Base-by-base conservation (phyloP, 2,329 filamentous ascomycete species). In the Trichoderma sp. region DNA sequence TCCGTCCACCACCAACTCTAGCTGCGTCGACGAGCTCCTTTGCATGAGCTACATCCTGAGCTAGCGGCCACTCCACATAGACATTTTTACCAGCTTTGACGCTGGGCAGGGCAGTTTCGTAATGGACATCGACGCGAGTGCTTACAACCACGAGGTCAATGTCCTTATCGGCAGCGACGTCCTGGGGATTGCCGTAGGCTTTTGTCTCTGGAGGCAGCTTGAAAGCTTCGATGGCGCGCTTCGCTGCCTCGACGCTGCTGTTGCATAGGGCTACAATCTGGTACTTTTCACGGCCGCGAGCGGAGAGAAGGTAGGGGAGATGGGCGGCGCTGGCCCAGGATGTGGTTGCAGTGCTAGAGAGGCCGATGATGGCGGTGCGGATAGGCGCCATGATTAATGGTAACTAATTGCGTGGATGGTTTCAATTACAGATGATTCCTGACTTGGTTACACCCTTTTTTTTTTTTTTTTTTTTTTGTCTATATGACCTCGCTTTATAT, bases 51-150 rank as follows among this genome's bases (percentile, higher is more conserved):
- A 76, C 73, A 64, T 83, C 80, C 15, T 82, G 75, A 0, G 83
- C 84, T 0, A 89, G 77, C 6, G 86, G 87, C 84, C 87, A 89
- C 76, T 89, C 87, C 0, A 87, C 80, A 67, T 79, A 89, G 0
- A 85, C 79, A 0, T 76, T 72, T 73, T 88, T 88, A 0, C 86
- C 86, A 0, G 84, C 83, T 15, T 77, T 76, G 1, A 88, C 70
- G 17, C 81, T 83, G 0, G 86, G 83, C 12, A 79, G 76, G 0
- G 81, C 77, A 2, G 80, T 81, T 2, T 75, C 67, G 53, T 81
- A 78, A 69, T 89, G 87, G 1, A 80, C 79, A 67, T 88, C 85
- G 0, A 87, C 86, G 4, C 85, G 80, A 0, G 85, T 87, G 50
- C 75, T 79, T 69, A 83, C 83, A 5, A 89, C 83, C 1, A 89